Percentiles rank a stretch among this genome's conserved stretches.
Evolutionary conservation across 495 filamentous ascomycete genomes (phyloP).

Genomic region (Tuber umbilicatum): DNA sequence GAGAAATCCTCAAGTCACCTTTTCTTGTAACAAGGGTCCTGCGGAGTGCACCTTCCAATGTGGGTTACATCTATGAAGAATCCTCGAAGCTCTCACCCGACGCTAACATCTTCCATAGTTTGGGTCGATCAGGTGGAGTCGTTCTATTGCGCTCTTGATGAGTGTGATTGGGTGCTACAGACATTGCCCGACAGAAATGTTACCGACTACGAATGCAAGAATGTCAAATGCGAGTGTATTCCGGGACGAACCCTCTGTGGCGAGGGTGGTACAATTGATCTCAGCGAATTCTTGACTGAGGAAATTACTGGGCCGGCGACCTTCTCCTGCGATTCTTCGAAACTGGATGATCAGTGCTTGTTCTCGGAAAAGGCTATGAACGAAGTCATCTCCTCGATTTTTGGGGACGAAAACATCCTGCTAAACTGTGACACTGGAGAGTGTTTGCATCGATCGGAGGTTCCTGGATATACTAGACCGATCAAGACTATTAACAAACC

Average conservation of each 20-base stretch:
- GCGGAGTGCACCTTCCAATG: constrained; percentile 79
- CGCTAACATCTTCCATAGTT: constrained; percentile 54
- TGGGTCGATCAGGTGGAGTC: constrained; percentile 93
- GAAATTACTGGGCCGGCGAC: constrained; percentile 77
- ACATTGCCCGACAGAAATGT: constrained; percentile 65
- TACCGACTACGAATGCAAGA: constrained; percentile 75
- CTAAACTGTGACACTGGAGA: constrained; percentile 79
- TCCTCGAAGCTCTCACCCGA: not conserved
- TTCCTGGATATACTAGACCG: constrained; percentile 81
- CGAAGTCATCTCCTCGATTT: constrained; percentile 73
- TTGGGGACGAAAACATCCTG: constrained; percentile 83
- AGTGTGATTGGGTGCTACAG: constrained; percentile 64
- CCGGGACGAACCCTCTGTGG: constrained; percentile 90
- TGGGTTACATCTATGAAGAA: constrained; percentile 44
- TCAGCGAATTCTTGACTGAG: constrained; percentile 75
- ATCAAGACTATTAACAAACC: constrained; percentile 96
- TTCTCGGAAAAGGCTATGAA: constrained; percentile 92
- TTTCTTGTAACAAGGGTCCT: constrained; percentile 71
- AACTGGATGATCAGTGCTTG: constrained; percentile 55
- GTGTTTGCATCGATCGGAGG: constrained; percentile 83
- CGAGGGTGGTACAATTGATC: constrained; percentile 80
- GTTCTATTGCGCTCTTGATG: constrained; percentile 86
- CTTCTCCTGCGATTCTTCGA: constrained; percentile 59
- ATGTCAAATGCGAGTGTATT: constrained; percentile 79
- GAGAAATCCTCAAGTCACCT: constrained; percentile 84